Conservation (phyloP, 768 basidiomycete species). For the Lactarius pseudohatsudake region DNA sequence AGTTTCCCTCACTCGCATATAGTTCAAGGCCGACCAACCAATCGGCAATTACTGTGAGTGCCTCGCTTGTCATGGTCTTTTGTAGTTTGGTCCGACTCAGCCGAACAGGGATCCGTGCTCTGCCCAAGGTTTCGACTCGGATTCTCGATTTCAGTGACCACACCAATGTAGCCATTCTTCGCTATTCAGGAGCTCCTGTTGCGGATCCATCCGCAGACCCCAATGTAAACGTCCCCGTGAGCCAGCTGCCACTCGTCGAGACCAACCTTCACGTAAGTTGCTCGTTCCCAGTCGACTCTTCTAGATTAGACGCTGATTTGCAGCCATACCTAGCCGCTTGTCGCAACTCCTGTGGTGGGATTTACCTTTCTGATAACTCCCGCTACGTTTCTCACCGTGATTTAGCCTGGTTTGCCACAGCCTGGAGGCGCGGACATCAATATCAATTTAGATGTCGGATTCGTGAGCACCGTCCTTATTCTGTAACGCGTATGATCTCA, state of each 20-base stretch:
- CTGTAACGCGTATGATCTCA: background rate
- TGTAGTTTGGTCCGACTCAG: background rate
- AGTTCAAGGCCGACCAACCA: slow-evolving; percentile 42
- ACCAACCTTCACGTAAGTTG: slow-evolving; percentile 29
- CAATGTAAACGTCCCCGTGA: slow-evolving; percentile 12
- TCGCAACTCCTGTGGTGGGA: slow-evolving; percentile 22
- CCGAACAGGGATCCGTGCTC: slow-evolving; percentile 31
- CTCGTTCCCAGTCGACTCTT: background rate
- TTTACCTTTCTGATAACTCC: too few relatives aligned
- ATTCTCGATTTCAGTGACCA: slow-evolving; percentile 31
- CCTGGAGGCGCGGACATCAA: slow-evolving; percentile 32
- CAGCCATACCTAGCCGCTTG: slow-evolving; percentile 23
- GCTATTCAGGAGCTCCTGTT: slow-evolving; percentile 39
- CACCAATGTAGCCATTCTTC: slow-evolving; percentile 41
- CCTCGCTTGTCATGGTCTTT: slow-evolving; percentile 9
- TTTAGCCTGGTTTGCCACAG: slow-evolving; percentile 30
- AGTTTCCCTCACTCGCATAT: background rate
- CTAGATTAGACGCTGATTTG: background rate
- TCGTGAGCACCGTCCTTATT: slow-evolving; percentile 18
- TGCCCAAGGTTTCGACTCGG: slow-evolving; percentile 31
- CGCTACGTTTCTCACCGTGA: background rate
- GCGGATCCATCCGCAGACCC: slow-evolving; percentile 36
- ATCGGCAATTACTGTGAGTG: slow-evolving; percentile 47
- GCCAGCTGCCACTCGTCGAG: slow-evolving; percentile 25
- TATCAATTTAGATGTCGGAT: slow-evolving; percentile 25